Percentiles rank a stretch among this genome's conserved stretches.
Conservation (phyloP, 164 flowering plant genomes). For the Cinnamomum chago region DNA sequence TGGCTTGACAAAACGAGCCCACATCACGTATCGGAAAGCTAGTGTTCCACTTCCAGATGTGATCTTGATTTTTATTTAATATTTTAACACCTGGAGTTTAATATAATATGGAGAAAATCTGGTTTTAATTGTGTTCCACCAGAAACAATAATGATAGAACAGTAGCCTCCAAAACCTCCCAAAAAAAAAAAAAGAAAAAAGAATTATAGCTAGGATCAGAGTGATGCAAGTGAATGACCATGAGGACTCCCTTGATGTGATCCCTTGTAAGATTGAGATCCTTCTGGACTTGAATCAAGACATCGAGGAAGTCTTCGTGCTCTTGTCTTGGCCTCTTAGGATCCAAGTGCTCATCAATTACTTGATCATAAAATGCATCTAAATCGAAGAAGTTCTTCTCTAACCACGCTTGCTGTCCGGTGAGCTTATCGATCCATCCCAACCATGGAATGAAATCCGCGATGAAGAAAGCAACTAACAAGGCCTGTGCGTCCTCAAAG, state of each 20-base stretch:
- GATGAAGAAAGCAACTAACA: background rate
- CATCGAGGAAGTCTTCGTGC: background rate
- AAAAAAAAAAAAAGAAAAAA: no score
- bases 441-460: slow-evolving; percentile 4
- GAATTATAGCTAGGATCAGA: no score
- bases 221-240: background rate
- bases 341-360: slow-evolving; percentile 2
- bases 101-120: no score
- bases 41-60: no score
- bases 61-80: no score
- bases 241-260: background rate
- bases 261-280: background rate
- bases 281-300: background rate
- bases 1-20: no score
- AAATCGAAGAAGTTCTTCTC: background rate
- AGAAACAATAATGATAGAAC: no score
- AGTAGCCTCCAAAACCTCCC: no score
- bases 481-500: background rate
- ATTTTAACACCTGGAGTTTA: no score
- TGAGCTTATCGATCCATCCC: slow-evolving; percentile 4
- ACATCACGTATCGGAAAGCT: no score
- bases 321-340: background rate
- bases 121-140: no score
- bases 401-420: background rate
- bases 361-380: slow-evolving; percentile 5